These are phyloP conservation scores for Cunninghamia lanceolata DNA, from an alignment of 75 land plant species.

Conservation along the genomic window DNA sequence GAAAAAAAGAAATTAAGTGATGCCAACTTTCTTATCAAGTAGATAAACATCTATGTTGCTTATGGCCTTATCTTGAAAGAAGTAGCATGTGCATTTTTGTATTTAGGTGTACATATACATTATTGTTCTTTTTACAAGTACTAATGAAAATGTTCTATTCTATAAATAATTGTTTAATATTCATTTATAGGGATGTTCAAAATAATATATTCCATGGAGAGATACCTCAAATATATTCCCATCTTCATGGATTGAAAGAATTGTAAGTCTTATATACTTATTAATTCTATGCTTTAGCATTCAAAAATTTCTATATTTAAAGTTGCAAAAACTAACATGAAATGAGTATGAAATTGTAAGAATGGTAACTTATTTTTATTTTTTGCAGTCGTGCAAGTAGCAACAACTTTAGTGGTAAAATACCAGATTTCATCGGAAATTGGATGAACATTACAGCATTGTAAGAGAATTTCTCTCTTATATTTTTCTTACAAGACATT, in stretches of 20 bases:
- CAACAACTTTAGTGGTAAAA: conserved; percentile 33
- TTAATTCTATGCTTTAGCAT: background rate
- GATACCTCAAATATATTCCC: conserved; percentile 52
- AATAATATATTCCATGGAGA: conserved; percentile 58
- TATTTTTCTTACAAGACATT: background rate
- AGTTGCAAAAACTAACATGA: background rate
- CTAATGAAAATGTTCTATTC: background rate
- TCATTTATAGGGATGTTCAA: conserved; percentile 43
- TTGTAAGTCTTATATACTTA: conserved; percentile 49
- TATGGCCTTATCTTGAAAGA: no score
- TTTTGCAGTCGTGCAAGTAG: conserved; percentile 40
- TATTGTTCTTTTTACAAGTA: background rate
- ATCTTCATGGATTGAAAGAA: conserved; percentile 43
- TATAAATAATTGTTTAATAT: background rate
- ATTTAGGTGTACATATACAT: background rate
- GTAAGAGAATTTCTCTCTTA: conserved; percentile 25
- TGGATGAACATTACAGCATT: conserved; percentile 33
- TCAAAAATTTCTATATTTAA: background rate
- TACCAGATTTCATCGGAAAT: conserved; percentile 49
- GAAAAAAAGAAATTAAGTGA: no score
- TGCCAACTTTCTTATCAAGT: background rate
- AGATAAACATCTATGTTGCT: background rate
- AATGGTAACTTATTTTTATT: background rate
- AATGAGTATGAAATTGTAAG: background rate
- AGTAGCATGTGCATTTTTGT: no score